A percentile compares a stretch with the other conserved stretches of the same genome.
Evolutionary conservation across 352 stramenopile genomes (phyloP).

Genomic region (Globisporangium canariense): DNA sequence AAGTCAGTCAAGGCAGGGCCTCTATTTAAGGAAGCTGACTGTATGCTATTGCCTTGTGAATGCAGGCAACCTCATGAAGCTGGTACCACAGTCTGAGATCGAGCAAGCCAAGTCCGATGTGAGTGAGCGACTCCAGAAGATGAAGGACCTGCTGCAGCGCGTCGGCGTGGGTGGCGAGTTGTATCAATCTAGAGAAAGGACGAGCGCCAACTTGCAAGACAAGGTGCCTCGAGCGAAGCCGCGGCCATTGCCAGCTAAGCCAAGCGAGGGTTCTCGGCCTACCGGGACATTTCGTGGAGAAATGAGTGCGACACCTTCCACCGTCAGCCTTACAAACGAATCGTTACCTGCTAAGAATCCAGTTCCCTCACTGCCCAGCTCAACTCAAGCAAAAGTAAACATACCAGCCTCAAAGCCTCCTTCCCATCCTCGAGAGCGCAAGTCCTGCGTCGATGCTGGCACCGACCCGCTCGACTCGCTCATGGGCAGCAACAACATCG

Average conservation of each 20-base stretch:
- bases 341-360: not conserved
- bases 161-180: slow-evolving; percentile 21
- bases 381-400: not conserved
- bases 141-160: slow-evolving; percentile 51
- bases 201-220: not conserved
- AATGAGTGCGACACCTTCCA: not conserved
- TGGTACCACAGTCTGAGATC: slow-evolving; percentile 41
- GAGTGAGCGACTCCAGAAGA: slow-evolving; percentile 44
- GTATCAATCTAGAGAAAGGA: not conserved
- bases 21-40: not conserved
- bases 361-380: not conserved
- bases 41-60: not conserved
- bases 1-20: not conserved
- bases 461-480: slow-evolving; percentile 59
- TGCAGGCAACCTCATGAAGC: slow-evolving; percentile 47
- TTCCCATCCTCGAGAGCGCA: not conserved
- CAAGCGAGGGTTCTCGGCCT: too few species aligned
- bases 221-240: not conserved
- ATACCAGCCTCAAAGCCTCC: not conserved
- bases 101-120: slow-evolving; percentile 51
- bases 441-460: slow-evolving; percentile 34
- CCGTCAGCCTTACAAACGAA: not conserved
- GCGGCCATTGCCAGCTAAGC: too few species aligned
- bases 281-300: not conserved
- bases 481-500: slow-evolving; percentile 20